Evolutionary conservation across 2,329 filamentous ascomycete species (phyloP).

Genomic region (Cyclaneusma minus): DNA sequence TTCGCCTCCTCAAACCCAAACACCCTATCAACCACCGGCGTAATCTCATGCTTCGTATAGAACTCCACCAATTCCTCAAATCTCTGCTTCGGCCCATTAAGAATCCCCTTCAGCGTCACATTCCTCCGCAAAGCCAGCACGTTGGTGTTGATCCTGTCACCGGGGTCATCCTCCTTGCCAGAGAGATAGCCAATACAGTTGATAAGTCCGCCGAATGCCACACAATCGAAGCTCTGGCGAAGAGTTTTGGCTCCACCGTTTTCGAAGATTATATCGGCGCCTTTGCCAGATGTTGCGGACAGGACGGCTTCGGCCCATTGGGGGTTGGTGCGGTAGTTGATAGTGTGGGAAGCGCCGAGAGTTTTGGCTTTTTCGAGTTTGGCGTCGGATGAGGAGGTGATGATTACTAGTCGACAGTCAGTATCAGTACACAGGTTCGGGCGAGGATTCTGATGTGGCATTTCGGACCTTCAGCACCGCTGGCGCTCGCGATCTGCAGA

Average conservation of each 20-base stretch:
- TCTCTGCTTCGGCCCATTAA: conserved; percentile 42
- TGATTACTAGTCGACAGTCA: conserved; percentile 26
- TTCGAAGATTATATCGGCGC: conserved; percentile 40
- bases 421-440: conserved; percentile 10
- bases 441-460: not conserved
- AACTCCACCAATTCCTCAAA: conserved; percentile 37
- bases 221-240: conserved; percentile 32
- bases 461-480: conserved; percentile 31
- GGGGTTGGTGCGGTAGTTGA: conserved; percentile 38
- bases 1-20: conserved; percentile 30
- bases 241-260: conserved; percentile 36
- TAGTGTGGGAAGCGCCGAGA: conserved; percentile 33
- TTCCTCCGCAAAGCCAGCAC: conserved; percentile 32
- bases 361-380: conserved; percentile 30
- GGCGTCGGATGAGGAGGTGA: conserved; percentile 37
- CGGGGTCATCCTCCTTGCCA: conserved; percentile 36
- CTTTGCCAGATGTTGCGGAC: conserved; percentile 25
- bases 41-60: conserved; percentile 27
- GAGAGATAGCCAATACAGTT: conserved; percentile 33
- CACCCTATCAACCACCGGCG: conserved; percentile 30
- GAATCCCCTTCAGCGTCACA: conserved; percentile 34
- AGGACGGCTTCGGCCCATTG: conserved; percentile 34
- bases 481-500: conserved; percentile 36
- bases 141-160: conserved; percentile 43
- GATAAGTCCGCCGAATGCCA: conserved; percentile 39